Evolutionary conservation across 495 filamentous ascomycete genomes (phyloP).

Genomic region (Penicillium paradoxum): DNA sequence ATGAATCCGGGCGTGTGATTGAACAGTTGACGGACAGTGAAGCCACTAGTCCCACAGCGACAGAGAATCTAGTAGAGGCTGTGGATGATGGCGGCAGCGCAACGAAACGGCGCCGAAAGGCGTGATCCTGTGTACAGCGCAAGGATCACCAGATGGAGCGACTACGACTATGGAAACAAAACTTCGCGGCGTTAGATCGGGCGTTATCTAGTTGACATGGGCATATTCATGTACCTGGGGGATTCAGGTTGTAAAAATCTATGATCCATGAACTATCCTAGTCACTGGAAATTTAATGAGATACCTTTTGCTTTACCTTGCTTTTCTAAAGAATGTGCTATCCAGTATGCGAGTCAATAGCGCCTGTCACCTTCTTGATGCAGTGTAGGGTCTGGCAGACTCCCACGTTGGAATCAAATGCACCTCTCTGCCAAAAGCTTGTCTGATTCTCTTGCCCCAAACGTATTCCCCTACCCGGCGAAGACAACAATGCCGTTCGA

Average conservation of each 20-base stretch:
- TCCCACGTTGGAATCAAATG: background rate
- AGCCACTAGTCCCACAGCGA: conserved; percentile 38
- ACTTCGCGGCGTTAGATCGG: background rate
- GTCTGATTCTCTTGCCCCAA: background rate
- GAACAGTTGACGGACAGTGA: conserved; percentile 47
- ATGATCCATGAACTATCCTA: conserved; percentile 3
- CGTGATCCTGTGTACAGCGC: conserved; percentile 14
- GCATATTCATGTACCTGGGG: background rate
- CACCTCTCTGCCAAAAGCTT: background rate
- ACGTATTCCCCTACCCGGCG: background rate
- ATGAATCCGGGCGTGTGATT: conserved; percentile 32
- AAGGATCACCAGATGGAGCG: background rate
- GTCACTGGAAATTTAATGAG: background rate
- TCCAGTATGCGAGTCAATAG: too few species aligned
- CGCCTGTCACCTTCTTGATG: too few species aligned
- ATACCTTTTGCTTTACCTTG: conserved; percentile 5
- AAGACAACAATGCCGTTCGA: too few species aligned
- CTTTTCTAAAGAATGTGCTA: too few species aligned
- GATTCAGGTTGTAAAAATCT: conserved; percentile 2
- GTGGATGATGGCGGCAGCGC: conserved; percentile 24
- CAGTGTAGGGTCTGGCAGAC: background rate
- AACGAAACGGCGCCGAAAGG: conserved; percentile 36
- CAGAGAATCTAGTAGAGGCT: conserved; percentile 16
- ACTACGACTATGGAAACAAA: background rate
- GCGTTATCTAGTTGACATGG: conserved; percentile 5